These are phyloP conservation scores for Globisporangium radiosum DNA, from an alignment of 352 stramenopile species.

Conservation along the genomic window DNA sequence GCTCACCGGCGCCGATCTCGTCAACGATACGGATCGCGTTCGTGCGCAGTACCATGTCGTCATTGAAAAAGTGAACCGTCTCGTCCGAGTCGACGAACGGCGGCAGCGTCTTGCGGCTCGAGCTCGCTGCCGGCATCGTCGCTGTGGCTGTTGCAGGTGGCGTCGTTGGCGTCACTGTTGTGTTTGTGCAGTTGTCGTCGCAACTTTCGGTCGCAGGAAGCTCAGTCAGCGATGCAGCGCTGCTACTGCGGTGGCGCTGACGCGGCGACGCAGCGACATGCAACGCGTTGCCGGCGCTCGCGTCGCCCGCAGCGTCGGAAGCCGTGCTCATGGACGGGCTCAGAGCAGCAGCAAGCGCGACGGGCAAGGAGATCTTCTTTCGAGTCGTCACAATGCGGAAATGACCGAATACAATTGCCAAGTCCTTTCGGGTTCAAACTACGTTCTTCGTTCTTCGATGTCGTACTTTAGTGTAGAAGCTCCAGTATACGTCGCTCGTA, in stretches of 20 bases:
- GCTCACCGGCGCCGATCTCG: constrained; percentile 9
- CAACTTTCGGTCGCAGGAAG: constrained; percentile 2
- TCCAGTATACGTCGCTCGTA: no score
- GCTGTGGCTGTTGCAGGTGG: constrained; percentile 1
- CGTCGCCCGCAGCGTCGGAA: no score
- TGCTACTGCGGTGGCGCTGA: constrained; percentile 8
- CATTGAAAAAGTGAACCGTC: constrained; percentile 65
- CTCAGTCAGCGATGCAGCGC: neutral
- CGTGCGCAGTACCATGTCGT: constrained; percentile 46
- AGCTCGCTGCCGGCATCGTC: neutral
- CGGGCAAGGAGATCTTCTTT: no score
- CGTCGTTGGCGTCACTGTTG: constrained; percentile 7
- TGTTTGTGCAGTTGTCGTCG: constrained; percentile 1
- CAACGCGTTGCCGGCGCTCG: neutral
- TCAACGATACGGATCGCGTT: constrained; percentile 46
- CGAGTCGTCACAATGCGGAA: no score
- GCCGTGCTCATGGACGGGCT: no score
- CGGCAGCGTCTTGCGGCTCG: constrained; percentile 8
- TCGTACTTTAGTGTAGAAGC: no score
- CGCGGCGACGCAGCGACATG: neutral
- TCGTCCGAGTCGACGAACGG: constrained; percentile 47
- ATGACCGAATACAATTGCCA: no score
- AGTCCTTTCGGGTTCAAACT: no score
- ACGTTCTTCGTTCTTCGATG: no score
- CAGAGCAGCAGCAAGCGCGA: no score